Evolutionary conservation across 345 rosid genomes (phyloP), one percentile per base, ranked within the genome.

Genomic region (Moricandia arvensis): DNA sequence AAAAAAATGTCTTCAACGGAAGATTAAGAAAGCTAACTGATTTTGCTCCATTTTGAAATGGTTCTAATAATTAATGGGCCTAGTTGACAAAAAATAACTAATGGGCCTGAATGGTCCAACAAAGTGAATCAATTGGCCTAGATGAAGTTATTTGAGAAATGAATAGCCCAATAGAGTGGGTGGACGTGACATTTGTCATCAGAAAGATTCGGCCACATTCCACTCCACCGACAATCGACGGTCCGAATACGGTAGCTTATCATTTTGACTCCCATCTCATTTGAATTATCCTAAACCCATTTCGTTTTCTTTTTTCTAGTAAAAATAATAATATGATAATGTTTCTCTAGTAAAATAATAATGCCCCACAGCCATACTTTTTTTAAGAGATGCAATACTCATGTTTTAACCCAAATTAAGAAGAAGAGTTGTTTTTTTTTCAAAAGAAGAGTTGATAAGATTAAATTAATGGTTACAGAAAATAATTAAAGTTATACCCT

Each of bases 191-290:
- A 37, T 34, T 51, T 61, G 26, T 37, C 57, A 38, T 1, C 10
- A 13, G 10, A 21, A 21, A 4, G 24, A 43, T 57, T 71, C 9
- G 76, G 76, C 67, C 67, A 77, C 54, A 66, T 31, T 59, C 68
- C 71, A 76, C 59, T 51, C 49, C 34, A 70, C 75, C 80, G 80
- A 76, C 80, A 55, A 53, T 43, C 69, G 69, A 68, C 69, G 73
- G 66, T 75, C 47, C 63, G 59, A 51, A 62, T 47, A 61, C 74
- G 75, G 71, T 76, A 75, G 59, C 30, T 35, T 4, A 33, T 60
- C 33, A 51, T n/a, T 35, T 61, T 61, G 64, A 68, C 75, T 59
- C 13, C 13, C 10, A 47, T 75, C n/a, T 69, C 47, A 58, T 53
- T 69, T 63, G 75, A 63, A 12, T 76, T 54, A 62, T 76, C 70